These are phyloP conservation scores for Celoporthe dispersa DNA, from an alignment of 2,329 filamentous ascomycete genomes.

Conservation along the genomic window DNA sequence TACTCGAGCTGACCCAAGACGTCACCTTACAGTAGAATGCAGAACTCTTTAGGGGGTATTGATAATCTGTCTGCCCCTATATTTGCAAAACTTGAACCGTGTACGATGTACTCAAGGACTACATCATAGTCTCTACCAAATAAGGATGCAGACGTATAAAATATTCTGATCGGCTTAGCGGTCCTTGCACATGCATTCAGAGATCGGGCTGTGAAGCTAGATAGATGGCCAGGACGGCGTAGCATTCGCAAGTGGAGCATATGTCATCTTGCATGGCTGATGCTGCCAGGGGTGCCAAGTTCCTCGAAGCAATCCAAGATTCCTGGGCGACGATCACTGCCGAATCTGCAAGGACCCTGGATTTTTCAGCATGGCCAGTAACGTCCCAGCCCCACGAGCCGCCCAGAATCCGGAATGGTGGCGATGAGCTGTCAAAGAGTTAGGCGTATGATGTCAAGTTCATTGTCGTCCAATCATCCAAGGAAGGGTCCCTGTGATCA, in stretches of 20 bases:
- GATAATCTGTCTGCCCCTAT: not conserved
- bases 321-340: not conserved
- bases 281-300: constrained; percentile 1
- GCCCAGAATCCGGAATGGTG: not conserved
- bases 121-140: too few species aligned
- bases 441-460: not conserved
- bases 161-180: too few species aligned
- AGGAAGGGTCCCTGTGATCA: not conserved
- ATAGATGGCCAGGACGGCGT: too few species aligned
- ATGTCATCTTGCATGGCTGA: constrained; percentile 1
- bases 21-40: too few species aligned
- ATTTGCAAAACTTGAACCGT: not conserved
- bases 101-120: too few species aligned
- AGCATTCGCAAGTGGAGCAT: not conserved
- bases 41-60: too few species aligned
- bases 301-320: not conserved
- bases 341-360: not conserved
- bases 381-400: not conserved
- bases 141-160: too few species aligned
- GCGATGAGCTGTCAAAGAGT: not conserved
- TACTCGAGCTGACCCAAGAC: not conserved
- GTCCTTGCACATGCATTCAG: too few species aligned
- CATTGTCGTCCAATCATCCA: not conserved
- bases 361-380: not conserved
- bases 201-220: too few species aligned